Base-by-base conservation (phyloP, 768 basidiomycete genomes). In the Leccinum disarticulatum region DNA sequence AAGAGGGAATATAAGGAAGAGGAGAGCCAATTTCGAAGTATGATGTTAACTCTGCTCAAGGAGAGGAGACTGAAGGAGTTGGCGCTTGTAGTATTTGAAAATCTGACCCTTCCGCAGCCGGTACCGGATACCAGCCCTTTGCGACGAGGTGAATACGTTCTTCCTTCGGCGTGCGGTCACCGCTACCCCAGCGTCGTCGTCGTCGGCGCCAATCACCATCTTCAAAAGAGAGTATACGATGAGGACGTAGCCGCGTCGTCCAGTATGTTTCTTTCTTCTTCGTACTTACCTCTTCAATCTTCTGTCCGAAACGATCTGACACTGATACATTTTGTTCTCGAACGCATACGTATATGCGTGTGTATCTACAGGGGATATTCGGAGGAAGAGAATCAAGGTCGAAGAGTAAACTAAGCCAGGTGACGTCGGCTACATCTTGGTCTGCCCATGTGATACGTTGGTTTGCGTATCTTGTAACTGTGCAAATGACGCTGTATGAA, bases 351-450 rank as follows among this genome's bases (percentile, higher is more conserved):
- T 17, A 17, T 38, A 17, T 38, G 36, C 36, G 36, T 38, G 6
- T 17, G 36, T 38, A 17, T 0, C 15, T 22, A 17, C 8, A 63
- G 66, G 53, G 14, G 38, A 50, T 15, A 38, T 7, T 38, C 36
- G 15, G 35, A 38, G 41, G n/a, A 70, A 65, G 49, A 64, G 43
- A 11, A 53, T 68, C 49, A 69, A 68, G 54, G 41, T 61, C 17
- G 63, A 70, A 30, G 56, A 69, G 27, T 43, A 38, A 38, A 38
- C 6, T 38, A 17, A 38, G 53, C 27, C 59, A 22, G 22, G 22
- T 22, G 22, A 22, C 15, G 38, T 17, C 4, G 38, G 38, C 38
- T 41, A 41, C 38, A 8, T 41, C 38, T 41, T n/a, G 38, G 38
- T 41, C 8, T 41, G 17, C 14, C 0, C 14, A 15, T 14, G 35